Base-by-base conservation (phyloP, 2,329 filamentous ascomycete genomes). In the Aspergillus melleus region DNA sequence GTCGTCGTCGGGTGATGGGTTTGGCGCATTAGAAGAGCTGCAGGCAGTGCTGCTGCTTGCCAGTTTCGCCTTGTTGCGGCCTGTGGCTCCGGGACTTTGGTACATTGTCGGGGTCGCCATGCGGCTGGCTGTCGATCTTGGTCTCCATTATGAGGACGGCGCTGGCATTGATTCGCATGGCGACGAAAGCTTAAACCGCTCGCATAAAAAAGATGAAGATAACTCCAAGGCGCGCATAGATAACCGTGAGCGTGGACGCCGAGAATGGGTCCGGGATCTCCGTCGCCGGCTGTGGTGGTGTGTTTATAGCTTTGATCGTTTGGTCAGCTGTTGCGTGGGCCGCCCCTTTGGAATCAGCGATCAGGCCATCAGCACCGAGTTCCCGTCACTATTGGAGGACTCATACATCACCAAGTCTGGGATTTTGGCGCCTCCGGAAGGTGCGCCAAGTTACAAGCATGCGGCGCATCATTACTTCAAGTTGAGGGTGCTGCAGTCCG, bases 51-150 rank as follows among this genome's bases (percentile, higher is more conserved):
- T 98, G 52, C 80, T 98, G 47, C 82, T 98, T 50, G 93, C 94
- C 49, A 92, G 92, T 57, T 96, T 98, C 81, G 94, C 94, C 8
- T 81, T 99, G 52, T 82, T 98, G 63, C 85, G 94, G 57, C 95
- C 95, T 1, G 92, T 98, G 22, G 92, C 94, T 1, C 94, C 94
- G 0, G 95, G 95, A 14, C 80, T 98, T 49, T 98, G 94, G 94
- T 98, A 98, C 76, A 98, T 98, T 62, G 91, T 96, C 61, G 95
- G 95, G 11, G 93, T 97, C 49, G 94, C 94, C 6, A 90, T 96
- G 61, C 88, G 95, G 42, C 78, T 98, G 55, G 94, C 92, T 6
- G 90, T 98, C 22, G 95, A 98, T 73, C 83, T 98, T 2, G 95
- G 95, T 10, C 80, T 98, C 29, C 93, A 98, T 74, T 92, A 94